Evolutionary conservation across 2,329 filamentous ascomycete species (phyloP).

Genomic region (Fusarium multiceps): DNA sequence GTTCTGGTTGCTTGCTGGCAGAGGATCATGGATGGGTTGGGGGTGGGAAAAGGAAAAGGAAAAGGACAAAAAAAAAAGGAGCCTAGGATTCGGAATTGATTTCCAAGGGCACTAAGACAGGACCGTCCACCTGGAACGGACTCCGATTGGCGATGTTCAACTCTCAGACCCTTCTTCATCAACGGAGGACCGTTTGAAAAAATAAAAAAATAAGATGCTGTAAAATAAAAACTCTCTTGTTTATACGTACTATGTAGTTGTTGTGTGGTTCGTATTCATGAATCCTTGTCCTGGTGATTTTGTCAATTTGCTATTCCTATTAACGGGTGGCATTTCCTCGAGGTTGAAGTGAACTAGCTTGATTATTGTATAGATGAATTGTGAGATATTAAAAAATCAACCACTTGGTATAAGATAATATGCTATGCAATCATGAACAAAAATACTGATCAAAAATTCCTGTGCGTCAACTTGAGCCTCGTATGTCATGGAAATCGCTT

Average conservation of each 20-base stretch:
- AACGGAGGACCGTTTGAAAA: slow-evolving; percentile 17
- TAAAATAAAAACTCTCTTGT: slow-evolving; percentile 5
- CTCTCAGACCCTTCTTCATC: slow-evolving; percentile 36
- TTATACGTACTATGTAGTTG: neutral
- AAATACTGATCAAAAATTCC: slow-evolving; percentile 4
- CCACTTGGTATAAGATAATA: neutral
- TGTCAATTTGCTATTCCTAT: slow-evolving; percentile 15
- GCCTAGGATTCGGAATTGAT: slow-evolving; percentile 14
- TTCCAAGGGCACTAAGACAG: slow-evolving; percentile 37
- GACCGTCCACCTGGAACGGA: slow-evolving; percentile 43
- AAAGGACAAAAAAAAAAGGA: slow-evolving; percentile 26
- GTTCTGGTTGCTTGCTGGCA: neutral
- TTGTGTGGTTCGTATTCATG: slow-evolving; percentile 27
- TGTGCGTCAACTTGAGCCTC: slow-evolving; percentile 15
- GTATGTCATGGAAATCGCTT: neutral
- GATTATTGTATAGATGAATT: neutral
- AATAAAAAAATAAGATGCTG: neutral
- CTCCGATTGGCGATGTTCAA: slow-evolving; percentile 40
- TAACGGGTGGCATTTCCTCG: slow-evolving; percentile 8
- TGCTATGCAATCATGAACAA: slow-evolving; percentile 2
- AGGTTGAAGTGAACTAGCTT: neutral
- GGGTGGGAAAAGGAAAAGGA: neutral
- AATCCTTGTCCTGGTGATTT: slow-evolving; percentile 28
- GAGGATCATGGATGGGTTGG: neutral
- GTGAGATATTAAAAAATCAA: neutral